Base-by-base conservation (phyloP, 805 yeast species). In the Cyberlindnera xishuangbannaensis region DNA sequence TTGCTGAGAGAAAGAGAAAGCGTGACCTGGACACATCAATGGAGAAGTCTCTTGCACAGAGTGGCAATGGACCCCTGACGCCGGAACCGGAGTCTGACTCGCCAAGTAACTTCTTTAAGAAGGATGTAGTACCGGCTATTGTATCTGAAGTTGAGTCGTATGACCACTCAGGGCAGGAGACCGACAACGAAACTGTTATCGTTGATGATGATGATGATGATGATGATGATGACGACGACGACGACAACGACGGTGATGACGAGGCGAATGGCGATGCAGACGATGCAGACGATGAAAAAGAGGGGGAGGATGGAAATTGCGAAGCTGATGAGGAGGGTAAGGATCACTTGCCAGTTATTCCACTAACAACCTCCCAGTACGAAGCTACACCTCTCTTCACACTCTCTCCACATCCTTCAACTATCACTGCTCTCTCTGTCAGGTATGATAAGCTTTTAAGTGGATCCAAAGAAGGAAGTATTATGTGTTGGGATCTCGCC, bases 61-160 rank as follows among this genome's bases (percentile, higher is more conserved):
- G n/a, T n/a, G n/a, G n/a, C n/a, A n/a, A n/a, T n/a, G n/a, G n/a
- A n/a, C n/a, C n/a, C n/a, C n/a, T n/a, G n/a, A 33, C 43, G 3
- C 43, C 43, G 2, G 39, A 28, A 11, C 36, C 43, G 4, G 38
- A 40, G 6, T 32, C 39, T 3, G n/a, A n/a, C n/a, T n/a, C n/a
- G n/a, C 35, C 36, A 6, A 15, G 6, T 9, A 25, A 27, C n/a
- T n/a, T n/a, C n/a, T n/a, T n/a, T n/a, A n/a, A n/a, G n/a, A n/a
- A n/a, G n/a, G n/a, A n/a, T n/a, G n/a, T n/a, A n/a, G n/a, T n/a
- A n/a, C 22, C 22, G 11, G 8, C 22, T 19, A 8, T 19, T 19
- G 29, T 22, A 6, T n/a, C 16, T 16, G 33, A 13, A 6, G 15
- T 5, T 16, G 32, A 34, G 14, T 20, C 12, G 5, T n/a, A n/a